These are phyloP conservation scores for Euphorbia pulcherrima DNA, from an alignment of 345 rosid species.

Conservation along the genomic window DNA sequence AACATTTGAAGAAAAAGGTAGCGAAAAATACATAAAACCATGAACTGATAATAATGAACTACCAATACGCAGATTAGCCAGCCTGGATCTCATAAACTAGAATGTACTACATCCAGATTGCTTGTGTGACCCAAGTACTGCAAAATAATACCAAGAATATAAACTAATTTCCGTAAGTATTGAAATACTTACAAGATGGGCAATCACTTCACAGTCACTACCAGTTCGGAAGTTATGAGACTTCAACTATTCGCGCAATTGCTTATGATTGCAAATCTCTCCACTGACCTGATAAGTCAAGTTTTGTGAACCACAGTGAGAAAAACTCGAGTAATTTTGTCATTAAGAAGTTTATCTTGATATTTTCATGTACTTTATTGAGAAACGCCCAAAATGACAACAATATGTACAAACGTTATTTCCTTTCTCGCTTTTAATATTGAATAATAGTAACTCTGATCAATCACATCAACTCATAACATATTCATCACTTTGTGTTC, in stretches of 20 bases:
- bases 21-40: not conserved
- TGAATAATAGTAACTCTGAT: not conserved
- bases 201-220: conserved; percentile 88
- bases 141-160: not conserved
- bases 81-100: not conserved
- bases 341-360: not conserved
- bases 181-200: conserved; percentile 65
- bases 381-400: not conserved
- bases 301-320: conserved; percentile 6
- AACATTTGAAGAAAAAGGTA: not conserved
- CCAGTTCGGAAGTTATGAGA: conserved; percentile 70
- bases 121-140: not conserved
- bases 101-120: too few species aligned
- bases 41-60: not conserved
- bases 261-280: conserved; percentile 80
- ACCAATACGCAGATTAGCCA: not conserved
- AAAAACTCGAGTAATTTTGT: not conserved
- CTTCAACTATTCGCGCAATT: conserved; percentile 49
- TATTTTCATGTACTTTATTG: too few species aligned
- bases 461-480: too few species aligned
- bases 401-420: not conserved
- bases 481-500: not conserved
- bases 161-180: not conserved
- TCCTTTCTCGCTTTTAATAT: not conserved
- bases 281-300: conserved; percentile 57